Evolutionary conservation across 129 eudicot species (phyloP), one percentile per base, ranked within the genome.

Genomic region (Calendula officinalis): DNA sequence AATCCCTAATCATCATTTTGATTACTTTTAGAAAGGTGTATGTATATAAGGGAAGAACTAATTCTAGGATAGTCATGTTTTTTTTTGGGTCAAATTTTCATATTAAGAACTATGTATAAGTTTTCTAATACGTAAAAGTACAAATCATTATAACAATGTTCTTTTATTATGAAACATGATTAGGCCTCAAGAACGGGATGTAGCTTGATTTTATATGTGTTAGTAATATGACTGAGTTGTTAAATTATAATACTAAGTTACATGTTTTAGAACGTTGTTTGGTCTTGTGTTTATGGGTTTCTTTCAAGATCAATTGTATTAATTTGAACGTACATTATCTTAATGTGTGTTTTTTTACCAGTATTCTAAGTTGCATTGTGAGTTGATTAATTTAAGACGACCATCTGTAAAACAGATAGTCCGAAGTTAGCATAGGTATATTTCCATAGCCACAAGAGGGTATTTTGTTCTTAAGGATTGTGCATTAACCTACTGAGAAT

Each of bases 1-100:
- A 66, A 81, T 87, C 74, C 86, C 83, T 30, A 74, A 60, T 74
- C 77, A 69, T 63, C 87, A 83, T 76, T 83, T 87, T 76, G 95
- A 87, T 60, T 87, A 87, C 84, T 87, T 87, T 74, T 87, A 75
- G 77, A 34, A 59, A 35, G 54, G 34, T 62, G 44, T 54, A 44
- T 64, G 67, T 65, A 55, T 69, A 66, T 77, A 64, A 22, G 16
- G 32, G 54, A 63, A 64, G 69, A 68, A 62, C 76, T 76, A 70
- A 70, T 70, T 67, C 43, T 74, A 74, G 78, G 62, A 39, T 74
- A 66, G 44, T 66, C 38, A 16, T 73, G 59, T 3, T 45, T 32
- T 73, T 72, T 72, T 65, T 60, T 43, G 12, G 65, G 46, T 59
- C 39, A 9, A 44, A 13, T 39, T 46, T 62, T 62, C 15, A 3